A percentile compares a stretch with the other conserved stretches of the same genome.
These are phyloP conservation scores for Sporothrix curviconia DNA, from an alignment of 2,329 filamentous ascomycete genomes.

Conservation along the genomic window DNA sequence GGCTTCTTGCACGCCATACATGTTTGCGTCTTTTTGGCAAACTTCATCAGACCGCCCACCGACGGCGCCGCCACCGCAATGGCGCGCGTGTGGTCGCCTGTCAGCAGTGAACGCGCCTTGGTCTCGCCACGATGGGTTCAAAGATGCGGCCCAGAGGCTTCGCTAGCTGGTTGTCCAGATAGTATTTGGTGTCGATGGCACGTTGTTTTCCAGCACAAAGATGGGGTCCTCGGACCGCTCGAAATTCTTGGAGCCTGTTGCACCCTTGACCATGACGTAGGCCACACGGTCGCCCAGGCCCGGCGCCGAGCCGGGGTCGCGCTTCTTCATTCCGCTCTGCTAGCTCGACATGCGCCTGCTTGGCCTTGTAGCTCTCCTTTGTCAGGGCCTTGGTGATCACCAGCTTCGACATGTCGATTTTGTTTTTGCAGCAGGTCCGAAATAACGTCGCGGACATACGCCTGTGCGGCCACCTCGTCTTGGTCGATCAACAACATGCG, in stretches of 20 bases:
- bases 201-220: constrained; percentile 93
- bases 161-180: constrained; percentile 94
- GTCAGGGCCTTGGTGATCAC: constrained; percentile 97
- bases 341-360: constrained; percentile 93
- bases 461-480: constrained; percentile 84
- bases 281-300: constrained; percentile 91
- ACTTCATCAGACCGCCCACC: constrained; percentile 94
- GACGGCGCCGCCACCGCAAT: constrained; percentile 89
- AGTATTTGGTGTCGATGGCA: constrained; percentile 97
- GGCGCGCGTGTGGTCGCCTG: constrained; percentile 88
- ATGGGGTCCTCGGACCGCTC: constrained; percentile 96
- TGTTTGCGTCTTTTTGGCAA: constrained; percentile 93
- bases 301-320: constrained; percentile 89
- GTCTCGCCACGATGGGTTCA: constrained; percentile 84
- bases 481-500: constrained; percentile 93
- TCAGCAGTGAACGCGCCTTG: constrained; percentile 77
- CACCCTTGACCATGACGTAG: constrained; percentile 94
- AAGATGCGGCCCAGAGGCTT: constrained; percentile 94
- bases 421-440: constrained; percentile 93
- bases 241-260: constrained; percentile 86
- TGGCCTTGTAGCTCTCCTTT: constrained; percentile 81
- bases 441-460: constrained; percentile 96
- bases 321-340: constrained; percentile 95
- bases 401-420: constrained; percentile 96
- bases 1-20: constrained; percentile 99